phyloP scores from a whole-genome alignment of 495 filamentous ascomycete species.

The Rostrohypoxylon terebratum region DNA sequence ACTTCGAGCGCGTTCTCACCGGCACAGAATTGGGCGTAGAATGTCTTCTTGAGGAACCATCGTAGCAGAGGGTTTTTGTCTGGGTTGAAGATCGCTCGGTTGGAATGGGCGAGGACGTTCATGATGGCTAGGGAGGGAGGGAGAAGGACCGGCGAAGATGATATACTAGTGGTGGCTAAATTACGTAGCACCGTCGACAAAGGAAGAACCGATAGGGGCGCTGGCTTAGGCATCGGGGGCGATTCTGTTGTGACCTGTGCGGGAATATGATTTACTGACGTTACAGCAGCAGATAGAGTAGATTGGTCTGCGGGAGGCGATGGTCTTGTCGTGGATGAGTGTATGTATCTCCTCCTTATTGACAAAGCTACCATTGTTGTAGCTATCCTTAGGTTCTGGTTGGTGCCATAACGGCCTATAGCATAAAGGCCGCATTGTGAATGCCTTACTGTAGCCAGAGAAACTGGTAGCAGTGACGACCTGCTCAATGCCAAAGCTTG shows the following conservation, averaged over 20 bases:
- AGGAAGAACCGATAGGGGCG: conserved; percentile 79
- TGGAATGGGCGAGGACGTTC: conserved; percentile 75
- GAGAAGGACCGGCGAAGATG: conserved; percentile 79
- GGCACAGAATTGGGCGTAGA: conserved; percentile 88
- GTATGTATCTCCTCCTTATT: conserved; percentile 47
- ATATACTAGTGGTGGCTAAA: conserved; percentile 80
- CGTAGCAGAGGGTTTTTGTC: conserved; percentile 67
- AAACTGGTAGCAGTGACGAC: conserved; percentile 39
- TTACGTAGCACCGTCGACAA: conserved; percentile 80
- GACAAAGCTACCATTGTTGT: conserved; percentile 17
- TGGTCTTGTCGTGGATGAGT: conserved; percentile 56
- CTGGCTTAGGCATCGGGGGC: conserved; percentile 46
- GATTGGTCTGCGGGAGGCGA: conserved; percentile 50
- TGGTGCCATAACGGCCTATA: conserved; percentile 32
- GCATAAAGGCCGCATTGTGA: conserved; percentile 41
- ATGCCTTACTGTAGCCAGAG: conserved; percentile 35
- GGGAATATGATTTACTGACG: conserved; percentile 34
- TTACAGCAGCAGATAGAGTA: conserved; percentile 36
- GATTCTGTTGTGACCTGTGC: conserved; percentile 30
- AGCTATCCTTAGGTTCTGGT: conserved; percentile 22
- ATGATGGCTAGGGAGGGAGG: conserved; percentile 76
- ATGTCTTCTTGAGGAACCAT: conserved; percentile 75
- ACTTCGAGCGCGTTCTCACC: conserved; percentile 76
- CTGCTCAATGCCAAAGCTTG: conserved; percentile 40
- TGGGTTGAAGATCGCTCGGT: conserved; percentile 67